Evolutionary conservation across 768 basidiomycete genomes (phyloP).

Genomic region (Suillus alpinus): DNA sequence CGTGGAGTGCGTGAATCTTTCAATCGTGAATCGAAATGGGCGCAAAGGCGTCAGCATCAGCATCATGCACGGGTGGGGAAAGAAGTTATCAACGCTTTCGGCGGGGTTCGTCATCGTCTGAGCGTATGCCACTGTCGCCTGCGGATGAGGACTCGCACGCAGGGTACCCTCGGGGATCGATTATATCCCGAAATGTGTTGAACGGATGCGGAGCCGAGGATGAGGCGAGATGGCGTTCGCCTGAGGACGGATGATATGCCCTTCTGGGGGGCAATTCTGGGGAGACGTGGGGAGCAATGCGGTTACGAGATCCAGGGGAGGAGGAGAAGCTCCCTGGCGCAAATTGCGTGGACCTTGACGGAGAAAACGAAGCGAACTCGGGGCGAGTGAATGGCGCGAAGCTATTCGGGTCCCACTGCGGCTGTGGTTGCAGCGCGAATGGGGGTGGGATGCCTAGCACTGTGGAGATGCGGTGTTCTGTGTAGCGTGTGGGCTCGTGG

Average conservation of each 20-base stretch:
- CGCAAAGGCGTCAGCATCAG: slow-evolving; percentile 1
- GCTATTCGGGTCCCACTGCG: slow-evolving; percentile 56
- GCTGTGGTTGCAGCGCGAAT: slow-evolving; percentile 63
- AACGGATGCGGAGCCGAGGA: slow-evolving; percentile 3
- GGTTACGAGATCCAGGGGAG: slow-evolving; percentile 17
- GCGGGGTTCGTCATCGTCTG: slow-evolving; percentile 14
- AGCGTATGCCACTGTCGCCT: slow-evolving; percentile 14
- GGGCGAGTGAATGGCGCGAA: slow-evolving; percentile 39
- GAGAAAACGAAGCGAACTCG: slow-evolving; percentile 32
- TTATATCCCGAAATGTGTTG: slow-evolving; percentile 14
- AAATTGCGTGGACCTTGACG: slow-evolving; percentile 37
- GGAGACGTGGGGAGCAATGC: slow-evolving; percentile 7
- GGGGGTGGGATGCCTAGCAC: slow-evolving; percentile 44
- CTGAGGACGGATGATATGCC: slow-evolving; percentile 12
- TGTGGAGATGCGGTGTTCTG: slow-evolving; percentile 12
- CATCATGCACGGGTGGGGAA: slow-evolving; percentile 13
- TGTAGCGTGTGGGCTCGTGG: slow-evolving; percentile 21
- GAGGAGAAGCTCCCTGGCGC: slow-evolving; percentile 21
- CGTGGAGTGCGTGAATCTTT: slow-evolving; percentile 21
- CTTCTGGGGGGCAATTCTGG: slow-evolving; percentile 12
- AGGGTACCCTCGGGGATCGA: slow-evolving; percentile 15
- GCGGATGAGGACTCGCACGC: slow-evolving; percentile 14
- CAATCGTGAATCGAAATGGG: slow-evolving; percentile 18
- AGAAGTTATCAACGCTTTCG: slow-evolving; percentile 18
- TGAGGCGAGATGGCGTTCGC: slow-evolving; percentile 11